These are phyloP conservation scores for Scheffersomyces amazonensis DNA, from an alignment of 805 yeast genomes.

Conservation along the genomic window DNA sequence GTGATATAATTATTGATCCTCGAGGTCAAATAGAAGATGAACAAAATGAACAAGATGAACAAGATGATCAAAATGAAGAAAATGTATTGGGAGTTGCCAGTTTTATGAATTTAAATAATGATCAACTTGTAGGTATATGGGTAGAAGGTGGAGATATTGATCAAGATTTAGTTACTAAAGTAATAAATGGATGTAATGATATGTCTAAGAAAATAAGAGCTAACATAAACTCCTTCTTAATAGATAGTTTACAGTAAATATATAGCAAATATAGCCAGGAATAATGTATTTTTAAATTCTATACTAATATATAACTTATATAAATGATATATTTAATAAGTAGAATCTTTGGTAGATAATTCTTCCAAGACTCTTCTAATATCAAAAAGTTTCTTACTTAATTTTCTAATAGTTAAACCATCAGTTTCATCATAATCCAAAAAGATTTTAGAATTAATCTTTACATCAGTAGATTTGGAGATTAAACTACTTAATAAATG, in stretches of 20 bases:
- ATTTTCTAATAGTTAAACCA: constrained; percentile 24
- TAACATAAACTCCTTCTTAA: constrained; percentile 45
- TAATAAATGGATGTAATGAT: constrained; percentile 43
- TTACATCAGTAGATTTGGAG: constrained; percentile 32
- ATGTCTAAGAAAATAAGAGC: constrained; percentile 42
- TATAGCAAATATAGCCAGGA: too few relatives aligned
- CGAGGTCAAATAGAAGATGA: constrained; percentile 5
- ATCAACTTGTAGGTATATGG: constrained; percentile 63
- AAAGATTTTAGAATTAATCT: constrained; percentile 36
- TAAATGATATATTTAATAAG: not conserved
- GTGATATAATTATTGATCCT: constrained; percentile 17
- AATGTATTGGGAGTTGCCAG: constrained; percentile 43
- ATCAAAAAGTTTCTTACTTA: constrained; percentile 30
- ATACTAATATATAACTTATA: too few relatives aligned
- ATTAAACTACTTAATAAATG: constrained; percentile 24
- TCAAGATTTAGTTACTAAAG: constrained; percentile 17
- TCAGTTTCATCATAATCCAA: constrained; percentile 19
- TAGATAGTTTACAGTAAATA: constrained; percentile 11
- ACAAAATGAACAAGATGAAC: constrained; percentile 8
- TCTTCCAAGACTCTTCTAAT: constrained; percentile 35
- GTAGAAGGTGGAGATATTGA: constrained; percentile 30
- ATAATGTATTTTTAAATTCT: too few relatives aligned
- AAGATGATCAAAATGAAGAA: constrained; percentile 1
- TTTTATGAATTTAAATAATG: constrained; percentile 51
- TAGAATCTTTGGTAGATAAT: constrained; percentile 13